Base-by-base conservation (phyloP, 78 protist genomes). In the Corallochytrium limacisporum region DNA sequence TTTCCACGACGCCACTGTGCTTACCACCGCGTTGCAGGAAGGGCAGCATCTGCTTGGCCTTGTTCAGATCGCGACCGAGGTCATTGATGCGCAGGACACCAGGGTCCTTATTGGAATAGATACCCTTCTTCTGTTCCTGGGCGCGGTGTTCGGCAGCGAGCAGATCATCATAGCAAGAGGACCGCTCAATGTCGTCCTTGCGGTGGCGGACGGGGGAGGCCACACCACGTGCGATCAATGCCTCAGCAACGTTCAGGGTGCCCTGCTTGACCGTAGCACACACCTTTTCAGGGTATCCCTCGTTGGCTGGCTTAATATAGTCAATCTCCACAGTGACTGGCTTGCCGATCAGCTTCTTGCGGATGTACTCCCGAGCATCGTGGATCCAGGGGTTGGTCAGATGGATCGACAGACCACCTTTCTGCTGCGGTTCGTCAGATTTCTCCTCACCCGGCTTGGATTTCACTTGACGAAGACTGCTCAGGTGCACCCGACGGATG, bases 301-400 rank as follows among this genome's bases (percentile, higher is more conserved):
- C 56, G 31, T 24, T n/a, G 46, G 57, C 68, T 26, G 68, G 62
- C 73, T 74, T 54, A 15, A 36, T 61, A 47, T 39, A 75, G 36
- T 75, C 80, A 1, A 68, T 24, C 7, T 2, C 22, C 8, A 50
- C 63, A 3, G 26, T 1, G 10, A 61, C 82, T 44, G 38, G 38
- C 69, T 54, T 37, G 40, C 78, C 78, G 8, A 78, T 33, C 22
- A 65, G 46, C 16, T 0, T 26, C 40, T 28, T 39, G 43, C 84
- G 67, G 18, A 63, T 33, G 39, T 31, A 29, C 75, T 71, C 83
- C 51, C 46, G 42, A 20, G 83, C 75, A 48, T 71, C 78, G 26
- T 1, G 36, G n/a, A 43, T 18, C 40, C 24, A 70, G 36, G 76
- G 77, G 40, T 18, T 61, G 18, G 20, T 62, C 31, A 37, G 36